phyloP scores from a whole-genome alignment of 345 rosid genomes.

The Anacardium occidentale region DNA sequence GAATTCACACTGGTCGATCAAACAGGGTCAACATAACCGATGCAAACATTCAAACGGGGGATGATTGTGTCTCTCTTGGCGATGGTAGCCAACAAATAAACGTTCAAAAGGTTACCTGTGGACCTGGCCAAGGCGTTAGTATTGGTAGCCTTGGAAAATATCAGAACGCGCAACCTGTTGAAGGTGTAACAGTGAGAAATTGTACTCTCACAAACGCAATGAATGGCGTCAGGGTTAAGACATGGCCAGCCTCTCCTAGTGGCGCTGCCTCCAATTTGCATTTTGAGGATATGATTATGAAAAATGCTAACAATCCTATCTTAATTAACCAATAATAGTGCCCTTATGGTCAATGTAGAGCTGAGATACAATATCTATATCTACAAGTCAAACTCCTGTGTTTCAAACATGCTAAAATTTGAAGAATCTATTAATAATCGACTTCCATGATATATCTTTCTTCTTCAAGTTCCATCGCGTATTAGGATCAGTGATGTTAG shows the following conservation, averaged over 20 bases:
- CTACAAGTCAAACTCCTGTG: too few relatives aligned
- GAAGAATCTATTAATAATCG: background rate
- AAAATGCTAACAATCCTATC: constrained; percentile 49
- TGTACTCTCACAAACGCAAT: constrained; percentile 36
- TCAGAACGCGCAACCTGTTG: constrained; percentile 44
- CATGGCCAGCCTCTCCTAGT: constrained; percentile 46
- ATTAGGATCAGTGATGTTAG: constrained; percentile 44
- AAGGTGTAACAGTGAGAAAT: constrained; percentile 37
- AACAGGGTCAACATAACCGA: constrained; percentile 22
- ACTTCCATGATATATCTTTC: background rate
- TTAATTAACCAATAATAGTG: constrained; percentile 53
- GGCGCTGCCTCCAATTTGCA: constrained; percentile 36
- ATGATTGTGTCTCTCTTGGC: constrained; percentile 55
- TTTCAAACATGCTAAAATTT: too few relatives aligned
- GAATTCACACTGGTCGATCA: constrained; percentile 55
- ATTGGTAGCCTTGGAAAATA: constrained; percentile 59
- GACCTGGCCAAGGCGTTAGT: constrained; percentile 64
- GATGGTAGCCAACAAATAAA: constrained; percentile 39
- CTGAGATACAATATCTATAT: constrained; percentile 25
- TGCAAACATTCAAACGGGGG: constrained; percentile 41
- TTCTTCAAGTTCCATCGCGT: constrained; percentile 29
- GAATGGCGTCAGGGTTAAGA: constrained; percentile 59
- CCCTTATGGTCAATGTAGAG: constrained; percentile 37
- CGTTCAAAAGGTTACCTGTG: constrained; percentile 36
- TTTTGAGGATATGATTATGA: constrained; percentile 53